Conservation (phyloP, 73 alveolate genomes). For the Tetrahymena thermophila region DNA sequence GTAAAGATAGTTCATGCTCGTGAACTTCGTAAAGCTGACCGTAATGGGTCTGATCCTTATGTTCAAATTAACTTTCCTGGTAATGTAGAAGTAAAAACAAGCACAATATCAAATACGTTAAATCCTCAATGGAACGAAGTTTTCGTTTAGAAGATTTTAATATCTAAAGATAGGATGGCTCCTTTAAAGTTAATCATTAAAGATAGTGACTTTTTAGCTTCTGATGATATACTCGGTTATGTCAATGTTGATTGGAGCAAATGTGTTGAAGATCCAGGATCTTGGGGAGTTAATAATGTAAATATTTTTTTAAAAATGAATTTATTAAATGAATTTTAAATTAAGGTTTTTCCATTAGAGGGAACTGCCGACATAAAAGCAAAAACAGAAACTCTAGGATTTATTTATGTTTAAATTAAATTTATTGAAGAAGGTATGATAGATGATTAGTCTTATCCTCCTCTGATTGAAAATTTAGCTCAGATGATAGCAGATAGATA, state of each 20-base stretch:
- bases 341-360: background rate
- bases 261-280: constrained; percentile 18
- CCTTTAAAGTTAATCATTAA: constrained; percentile 22
- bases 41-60: constrained; percentile 21
- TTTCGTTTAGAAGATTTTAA: background rate
- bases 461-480: constrained; percentile 19
- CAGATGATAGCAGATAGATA: constrained; percentile 5
- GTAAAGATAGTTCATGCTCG: constrained; percentile 29
- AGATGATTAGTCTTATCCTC: constrained; percentile 33
- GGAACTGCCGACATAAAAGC: constrained; percentile 9
- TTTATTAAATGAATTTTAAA: background rate
- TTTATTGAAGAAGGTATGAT: constrained; percentile 37
- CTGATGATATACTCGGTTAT: constrained; percentile 17
- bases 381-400: constrained; percentile 25
- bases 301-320: background rate
- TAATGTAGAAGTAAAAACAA: constrained; percentile 20
- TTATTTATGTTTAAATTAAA: constrained; percentile 8
- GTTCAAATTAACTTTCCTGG: constrained; percentile 19
- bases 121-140: constrained; percentile 23
- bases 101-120: background rate
- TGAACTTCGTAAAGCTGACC: constrained; percentile 4
- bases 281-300: constrained; percentile 35
- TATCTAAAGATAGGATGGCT: constrained; percentile 3
- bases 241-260: constrained; percentile 16
- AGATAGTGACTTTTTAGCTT: constrained; percentile 7